phyloP scores from a whole-genome alignment of 345 rosid genomes.

The Lepidium didymum region DNA sequence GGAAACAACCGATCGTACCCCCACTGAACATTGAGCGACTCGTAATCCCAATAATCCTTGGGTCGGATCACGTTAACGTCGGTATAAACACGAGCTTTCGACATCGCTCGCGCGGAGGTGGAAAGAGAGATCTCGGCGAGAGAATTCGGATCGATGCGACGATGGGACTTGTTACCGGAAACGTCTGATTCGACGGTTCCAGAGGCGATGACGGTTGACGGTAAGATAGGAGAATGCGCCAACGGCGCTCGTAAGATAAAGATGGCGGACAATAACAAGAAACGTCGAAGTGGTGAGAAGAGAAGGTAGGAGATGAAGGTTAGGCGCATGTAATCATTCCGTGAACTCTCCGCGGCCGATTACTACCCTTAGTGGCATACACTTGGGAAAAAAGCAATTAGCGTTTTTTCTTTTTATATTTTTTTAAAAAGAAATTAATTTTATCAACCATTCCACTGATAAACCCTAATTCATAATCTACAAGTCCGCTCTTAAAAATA shows the following conservation, averaged over 20 bases:
- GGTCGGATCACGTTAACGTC: constrained; percentile 84
- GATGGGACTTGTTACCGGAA: neutral
- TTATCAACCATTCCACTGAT: no score
- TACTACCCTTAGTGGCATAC: neutral
- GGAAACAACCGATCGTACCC: constrained; percentile 47
- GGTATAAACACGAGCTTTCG: constrained; percentile 82
- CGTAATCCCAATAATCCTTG: constrained; percentile 96
- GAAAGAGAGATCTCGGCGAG: constrained; percentile 23
- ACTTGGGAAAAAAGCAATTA: neutral
- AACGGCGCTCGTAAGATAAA: constrained; percentile 41
- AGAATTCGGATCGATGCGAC: neutral
- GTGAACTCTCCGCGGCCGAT: constrained; percentile 15
- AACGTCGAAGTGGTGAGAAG: constrained; percentile 8
- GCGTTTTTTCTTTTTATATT: neutral
- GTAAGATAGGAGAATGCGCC: constrained; percentile 40
- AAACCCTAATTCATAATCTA: no score
- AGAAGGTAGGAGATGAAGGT: constrained; percentile 17
- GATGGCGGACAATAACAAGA: constrained; percentile 44
- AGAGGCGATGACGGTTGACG: neutral
- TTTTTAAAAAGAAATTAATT: no score
- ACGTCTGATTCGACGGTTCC: neutral
- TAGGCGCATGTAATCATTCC: constrained; percentile 20
- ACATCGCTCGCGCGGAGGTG: constrained; percentile 43
- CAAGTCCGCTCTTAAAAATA: no score
- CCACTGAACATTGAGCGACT: constrained; percentile 78